These are phyloP conservation scores for Stromatinia cepivora DNA, from an alignment of 2,329 filamentous ascomycete genomes.

Conservation along the genomic window DNA sequence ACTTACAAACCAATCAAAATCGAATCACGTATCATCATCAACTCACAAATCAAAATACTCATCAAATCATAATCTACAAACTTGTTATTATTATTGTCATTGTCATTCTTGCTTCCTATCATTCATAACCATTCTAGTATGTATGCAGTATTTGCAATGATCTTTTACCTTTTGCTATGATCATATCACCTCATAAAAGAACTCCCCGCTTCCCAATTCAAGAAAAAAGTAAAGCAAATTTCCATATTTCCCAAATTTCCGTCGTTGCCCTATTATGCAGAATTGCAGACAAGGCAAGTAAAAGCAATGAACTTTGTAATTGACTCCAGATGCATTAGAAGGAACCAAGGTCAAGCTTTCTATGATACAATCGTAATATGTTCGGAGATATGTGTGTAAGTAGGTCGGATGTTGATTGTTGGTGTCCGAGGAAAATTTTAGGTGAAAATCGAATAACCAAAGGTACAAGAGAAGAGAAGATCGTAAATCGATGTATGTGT, in stretches of 20 bases:
- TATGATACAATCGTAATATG: conserved; percentile 24
- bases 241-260: conserved; percentile 17
- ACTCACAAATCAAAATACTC: not conserved
- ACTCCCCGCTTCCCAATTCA: conserved; percentile 15
- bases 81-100: not conserved
- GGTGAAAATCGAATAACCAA: conserved; percentile 12
- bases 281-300: conserved; percentile 19
- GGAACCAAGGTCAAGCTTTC: conserved; percentile 15
- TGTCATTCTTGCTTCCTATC: conserved; percentile 19
- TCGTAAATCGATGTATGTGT: conserved; percentile 9
- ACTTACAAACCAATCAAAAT: not conserved
- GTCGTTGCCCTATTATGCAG: conserved; percentile 24
- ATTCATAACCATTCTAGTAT: conserved; percentile 21
- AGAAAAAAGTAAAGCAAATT: not conserved
- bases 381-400: conserved; percentile 19
- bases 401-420: not conserved
- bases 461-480: conserved; percentile 11
- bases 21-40: not conserved
- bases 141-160: conserved; percentile 20
- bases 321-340: conserved; percentile 12
- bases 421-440: not conserved
- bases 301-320: conserved; percentile 12
- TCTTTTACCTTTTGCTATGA: conserved; percentile 14
- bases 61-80: conserved; percentile 19
- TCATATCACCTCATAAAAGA: conserved; percentile 12